Conservation (phyloP, 805 yeast species). For the Teunomyces gatunensis region DNA sequence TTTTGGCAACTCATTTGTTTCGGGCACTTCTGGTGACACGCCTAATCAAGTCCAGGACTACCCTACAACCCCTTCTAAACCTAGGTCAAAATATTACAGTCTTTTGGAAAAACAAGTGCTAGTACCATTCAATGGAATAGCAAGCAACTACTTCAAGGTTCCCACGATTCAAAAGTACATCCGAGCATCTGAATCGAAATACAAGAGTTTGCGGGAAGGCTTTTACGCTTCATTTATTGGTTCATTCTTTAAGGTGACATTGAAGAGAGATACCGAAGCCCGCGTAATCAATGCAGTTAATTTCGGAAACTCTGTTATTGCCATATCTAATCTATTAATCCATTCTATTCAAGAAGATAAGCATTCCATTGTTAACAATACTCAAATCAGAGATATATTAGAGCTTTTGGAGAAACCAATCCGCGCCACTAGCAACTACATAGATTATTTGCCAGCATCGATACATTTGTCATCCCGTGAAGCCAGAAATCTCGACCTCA, state of each 20-base stretch:
- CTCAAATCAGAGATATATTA: conserved; percentile 56
- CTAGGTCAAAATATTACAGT: conserved; percentile 4
- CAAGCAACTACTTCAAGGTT: not conserved
- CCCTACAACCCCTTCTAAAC: not conserved
- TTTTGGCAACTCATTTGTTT: conserved; percentile 35
- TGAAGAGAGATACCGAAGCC: conserved; percentile 55
- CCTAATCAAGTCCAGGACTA: not conserved
- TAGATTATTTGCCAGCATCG: conserved; percentile 42
- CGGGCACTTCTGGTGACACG: not conserved
- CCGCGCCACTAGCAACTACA: conserved; percentile 36
- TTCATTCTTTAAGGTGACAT: conserved; percentile 33
- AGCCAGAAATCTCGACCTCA: conserved; percentile 8
- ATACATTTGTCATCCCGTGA: conserved; percentile 40
- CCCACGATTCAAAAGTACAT: not conserved
- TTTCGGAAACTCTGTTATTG: conserved; percentile 61
- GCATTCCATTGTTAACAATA: conserved; percentile 48
- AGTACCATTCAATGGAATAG: conserved; percentile 8
- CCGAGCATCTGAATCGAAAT: conserved; percentile 2
- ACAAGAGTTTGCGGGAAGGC: conserved; percentile 15
- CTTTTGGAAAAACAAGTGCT: conserved; percentile 14
- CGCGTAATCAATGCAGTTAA: conserved; percentile 58
- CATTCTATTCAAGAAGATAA: conserved; percentile 67
- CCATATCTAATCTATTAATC: conserved; percentile 55
- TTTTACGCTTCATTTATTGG: conserved; percentile 37
- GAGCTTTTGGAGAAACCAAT: conserved; percentile 61